Evolutionary conservation across 2,329 filamentous ascomycete species (phyloP).

Genomic region (Aspergillus quadricinctus): DNA sequence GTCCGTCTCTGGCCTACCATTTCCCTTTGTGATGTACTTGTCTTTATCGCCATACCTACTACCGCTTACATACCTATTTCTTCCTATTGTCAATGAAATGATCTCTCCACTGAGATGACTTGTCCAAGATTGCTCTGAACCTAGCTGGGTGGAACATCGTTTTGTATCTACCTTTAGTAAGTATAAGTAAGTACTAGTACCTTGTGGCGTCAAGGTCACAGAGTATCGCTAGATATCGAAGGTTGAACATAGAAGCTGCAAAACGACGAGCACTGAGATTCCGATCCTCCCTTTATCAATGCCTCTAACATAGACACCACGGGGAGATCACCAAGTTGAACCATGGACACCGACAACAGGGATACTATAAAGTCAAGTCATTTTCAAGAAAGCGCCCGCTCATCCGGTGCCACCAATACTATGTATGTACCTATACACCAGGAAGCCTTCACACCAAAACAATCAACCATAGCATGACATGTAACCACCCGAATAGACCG

Average conservation of each 20-base stretch:
- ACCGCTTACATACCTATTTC: neutral
- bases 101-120: neutral
- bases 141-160: neutral
- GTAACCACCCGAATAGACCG: neutral
- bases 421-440: neutral
- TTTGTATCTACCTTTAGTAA: neutral
- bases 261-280: neutral
- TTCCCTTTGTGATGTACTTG: neutral
- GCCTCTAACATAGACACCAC: neutral
- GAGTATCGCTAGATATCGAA: neutral
- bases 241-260: neutral
- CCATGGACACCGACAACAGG: neutral
- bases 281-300: neutral
- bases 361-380: neutral
- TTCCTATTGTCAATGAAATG: slow-evolving; percentile 1
- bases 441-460: neutral
- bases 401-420: neutral
- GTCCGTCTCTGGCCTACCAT: neutral
- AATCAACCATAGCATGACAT: neutral
- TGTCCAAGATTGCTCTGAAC: neutral
- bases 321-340: neutral
- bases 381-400: neutral
- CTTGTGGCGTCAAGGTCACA: no score
- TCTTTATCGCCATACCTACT: neutral
- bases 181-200: neutral